Percentiles rank a stretch among this genome's conserved stretches.
Evolutionary conservation across 768 basidiomycete genomes (phyloP).

Genomic region (Krasilnikovozyma curviuscula): DNA sequence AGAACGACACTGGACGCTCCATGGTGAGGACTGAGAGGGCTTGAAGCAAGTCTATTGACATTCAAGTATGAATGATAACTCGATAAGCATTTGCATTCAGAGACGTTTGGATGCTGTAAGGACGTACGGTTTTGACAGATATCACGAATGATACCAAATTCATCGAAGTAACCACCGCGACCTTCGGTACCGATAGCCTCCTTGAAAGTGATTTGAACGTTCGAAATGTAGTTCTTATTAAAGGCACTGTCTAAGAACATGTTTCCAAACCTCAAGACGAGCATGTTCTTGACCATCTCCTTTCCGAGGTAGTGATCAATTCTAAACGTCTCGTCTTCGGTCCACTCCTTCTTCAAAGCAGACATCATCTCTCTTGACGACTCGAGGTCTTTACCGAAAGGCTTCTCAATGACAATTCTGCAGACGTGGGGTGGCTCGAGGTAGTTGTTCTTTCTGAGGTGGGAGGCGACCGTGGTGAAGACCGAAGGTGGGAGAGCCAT

Average conservation of each 20-base stretch:
- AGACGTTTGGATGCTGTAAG: too few species aligned
- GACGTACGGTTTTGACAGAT: constrained; percentile 78
- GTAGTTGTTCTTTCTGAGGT: constrained; percentile 68
- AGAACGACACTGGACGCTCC: constrained; percentile 95
- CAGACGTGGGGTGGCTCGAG: constrained; percentile 44
- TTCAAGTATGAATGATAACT: too few species aligned
- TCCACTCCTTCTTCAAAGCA: constrained; percentile 69
- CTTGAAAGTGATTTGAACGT: constrained; percentile 98
- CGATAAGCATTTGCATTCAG: too few species aligned
- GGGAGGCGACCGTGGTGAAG: constrained; percentile 70
- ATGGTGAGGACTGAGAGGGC: constrained; percentile 87
- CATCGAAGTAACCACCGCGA: constrained; percentile 99
- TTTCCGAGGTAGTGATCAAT: constrained; percentile 99
- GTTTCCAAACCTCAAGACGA: constrained; percentile 90
- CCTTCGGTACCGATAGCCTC: constrained; percentile 98
- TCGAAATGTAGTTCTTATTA: constrained; percentile 91
- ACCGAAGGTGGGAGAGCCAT: constrained; percentile 94
- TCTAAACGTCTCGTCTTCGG: constrained; percentile 92
- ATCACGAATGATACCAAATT: constrained; percentile 98
- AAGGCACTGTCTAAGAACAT: constrained; percentile 68
- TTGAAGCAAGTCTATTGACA: constrained; percentile 92
- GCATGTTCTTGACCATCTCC: constrained; percentile 99
- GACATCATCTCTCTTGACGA: constrained; percentile 59
- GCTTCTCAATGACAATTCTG: constrained; percentile 94
- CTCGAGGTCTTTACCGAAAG: constrained; percentile 85